Conservation (phyloP, 2,329 filamentous ascomycete genomes). For the Trichoderma oligosporum region DNA sequence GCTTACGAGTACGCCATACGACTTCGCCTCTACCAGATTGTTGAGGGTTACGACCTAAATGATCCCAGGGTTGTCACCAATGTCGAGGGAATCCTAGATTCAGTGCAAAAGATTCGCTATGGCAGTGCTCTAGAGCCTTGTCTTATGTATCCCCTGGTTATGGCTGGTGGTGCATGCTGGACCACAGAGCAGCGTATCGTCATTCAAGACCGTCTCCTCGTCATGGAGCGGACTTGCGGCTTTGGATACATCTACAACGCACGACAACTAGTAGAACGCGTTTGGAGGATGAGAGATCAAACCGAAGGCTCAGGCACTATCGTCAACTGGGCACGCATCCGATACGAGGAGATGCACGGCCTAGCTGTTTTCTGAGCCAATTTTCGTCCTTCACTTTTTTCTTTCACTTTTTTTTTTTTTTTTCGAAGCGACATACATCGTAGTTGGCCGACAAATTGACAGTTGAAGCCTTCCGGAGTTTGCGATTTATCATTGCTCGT, state of each 20-base stretch:
- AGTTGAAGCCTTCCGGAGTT: neutral
- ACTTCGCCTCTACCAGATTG: slow-evolving; percentile 41
- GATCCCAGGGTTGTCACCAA: slow-evolving; percentile 34
- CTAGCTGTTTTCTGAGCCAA: slow-evolving; percentile 32
- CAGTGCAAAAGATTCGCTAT: slow-evolving; percentile 39
- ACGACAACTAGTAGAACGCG: slow-evolving; percentile 37
- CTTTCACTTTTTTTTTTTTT: neutral
- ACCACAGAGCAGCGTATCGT: slow-evolving; percentile 36
- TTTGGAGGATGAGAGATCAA: slow-evolving; percentile 36
- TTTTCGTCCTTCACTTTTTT: no score
- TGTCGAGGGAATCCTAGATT: slow-evolving; percentile 35
- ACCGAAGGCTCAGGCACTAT: slow-evolving; percentile 27
- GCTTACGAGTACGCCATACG: slow-evolving; percentile 42
- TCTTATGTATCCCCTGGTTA: slow-evolving; percentile 41
- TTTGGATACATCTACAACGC: slow-evolving; percentile 42
- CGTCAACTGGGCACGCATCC: slow-evolving; percentile 36
- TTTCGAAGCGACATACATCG: neutral
- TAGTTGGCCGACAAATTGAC: neutral
- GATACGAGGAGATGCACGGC: slow-evolving; percentile 37
- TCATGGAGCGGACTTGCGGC: slow-evolving; percentile 43
- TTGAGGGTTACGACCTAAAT: slow-evolving; percentile 39
- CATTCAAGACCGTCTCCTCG: slow-evolving; percentile 39
- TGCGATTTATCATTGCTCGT: neutral
- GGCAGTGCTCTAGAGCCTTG: slow-evolving; percentile 40
- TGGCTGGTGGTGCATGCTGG: slow-evolving; percentile 39